Evolutionary conservation across 1,139 yeast genomes (phyloP), one percentile per base, ranked within the genome.

Genomic region (Geotrichum macrosporum): DNA sequence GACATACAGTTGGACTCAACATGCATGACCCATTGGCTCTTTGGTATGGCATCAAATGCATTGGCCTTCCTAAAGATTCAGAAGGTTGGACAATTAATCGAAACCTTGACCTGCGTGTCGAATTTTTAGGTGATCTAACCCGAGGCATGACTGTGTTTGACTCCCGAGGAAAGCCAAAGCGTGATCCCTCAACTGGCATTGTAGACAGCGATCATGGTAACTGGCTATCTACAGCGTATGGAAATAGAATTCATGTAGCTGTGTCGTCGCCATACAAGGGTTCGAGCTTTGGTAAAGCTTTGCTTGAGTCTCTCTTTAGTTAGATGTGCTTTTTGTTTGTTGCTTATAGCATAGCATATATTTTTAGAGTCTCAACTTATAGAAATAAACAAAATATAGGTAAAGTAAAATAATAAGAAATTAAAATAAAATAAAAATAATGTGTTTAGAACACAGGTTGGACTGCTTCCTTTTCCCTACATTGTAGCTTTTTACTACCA

Each of bases 1-100:
- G 29, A 6, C 27, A 21, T 12, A 49, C 52, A 2, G 44, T 51
- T 13, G 24, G 30, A 6, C 43, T 66, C 35, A 57, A 64, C 26
- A 55, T 69, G 53, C 74, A 70, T 48, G 74, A 70, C 52, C 74
- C 74, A 2, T 57, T 70, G 30, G 69, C 73, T 1, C 60, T 65
- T n/a, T 65, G 61, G 54, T 69, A 61, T 49, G 66, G 64, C 4
- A 50, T 66, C 19, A 47, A 21, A 8, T n/a, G 6, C 3, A 19
- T 34, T 26, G 21, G 5, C n/a, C 27, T 34, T 26, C 9, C 33
- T 26, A 5, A 6, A 13, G 27, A 20, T 13, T 16, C 47, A 5
- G 40, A 40, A n/a, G 53, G 50, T 34, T 66, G 72, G 71, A 45
- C 36, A 2, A 44, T 64, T n/a, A 52, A 53, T 4, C 42, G 49